Conservation (phyloP, 2,329 filamentous ascomycete genomes). For the Biscogniauxia sp. region DNA sequence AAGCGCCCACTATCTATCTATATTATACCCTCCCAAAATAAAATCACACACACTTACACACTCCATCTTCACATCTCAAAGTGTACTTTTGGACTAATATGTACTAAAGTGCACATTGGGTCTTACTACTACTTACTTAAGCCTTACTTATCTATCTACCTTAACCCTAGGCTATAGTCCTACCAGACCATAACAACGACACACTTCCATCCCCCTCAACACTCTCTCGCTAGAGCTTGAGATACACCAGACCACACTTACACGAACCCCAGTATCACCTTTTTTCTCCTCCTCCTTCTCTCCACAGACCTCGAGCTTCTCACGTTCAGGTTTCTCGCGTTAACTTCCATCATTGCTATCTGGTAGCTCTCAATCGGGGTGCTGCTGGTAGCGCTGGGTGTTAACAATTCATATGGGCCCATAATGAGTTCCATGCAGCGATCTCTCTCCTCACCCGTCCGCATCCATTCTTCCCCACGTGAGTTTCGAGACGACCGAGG, state of each 20-base stretch:
- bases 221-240: not conserved
- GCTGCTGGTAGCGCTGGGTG: constrained; percentile 38
- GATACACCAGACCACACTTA: not conserved
- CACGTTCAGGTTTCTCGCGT: too few relatives aligned
- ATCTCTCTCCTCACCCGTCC: constrained; percentile 61
- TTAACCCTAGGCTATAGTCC: not conserved
- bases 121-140: not conserved
- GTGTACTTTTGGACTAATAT: not conserved
- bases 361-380: constrained; percentile 25
- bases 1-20: not conserved
- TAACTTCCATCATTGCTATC: constrained; percentile 21
- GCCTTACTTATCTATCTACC: too few relatives aligned
- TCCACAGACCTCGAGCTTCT: not conserved
- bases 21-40: not conserved
- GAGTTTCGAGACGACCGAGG: constrained; percentile 40
- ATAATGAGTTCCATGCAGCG: constrained; percentile 63
- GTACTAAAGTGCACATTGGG: not conserved
- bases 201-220: too few relatives aligned
- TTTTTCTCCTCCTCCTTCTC: not conserved
- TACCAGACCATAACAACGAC: not conserved
- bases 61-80: not conserved
- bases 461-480: constrained; percentile 57
- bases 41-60: not conserved
- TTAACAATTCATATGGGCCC: constrained; percentile 41
- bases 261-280: not conserved